Evolutionary conservation across 2,329 filamentous ascomycete species (phyloP).

Genomic region (Penicillium sp.): DNA sequence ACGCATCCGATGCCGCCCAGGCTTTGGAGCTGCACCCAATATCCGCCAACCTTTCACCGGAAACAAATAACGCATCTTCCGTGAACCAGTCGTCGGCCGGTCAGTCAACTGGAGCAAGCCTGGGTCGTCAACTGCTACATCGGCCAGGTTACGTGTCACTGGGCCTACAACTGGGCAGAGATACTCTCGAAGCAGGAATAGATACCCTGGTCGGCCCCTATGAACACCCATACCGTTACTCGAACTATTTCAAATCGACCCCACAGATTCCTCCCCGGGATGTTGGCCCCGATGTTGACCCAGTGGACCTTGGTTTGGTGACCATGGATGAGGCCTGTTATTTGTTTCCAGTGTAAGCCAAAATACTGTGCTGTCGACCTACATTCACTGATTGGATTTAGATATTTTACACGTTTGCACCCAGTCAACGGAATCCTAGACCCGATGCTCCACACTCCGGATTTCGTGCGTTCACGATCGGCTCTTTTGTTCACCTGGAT

Average conservation of each 20-base stretch:
- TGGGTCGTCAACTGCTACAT: constrained; percentile 12
- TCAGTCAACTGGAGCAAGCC: neutral
- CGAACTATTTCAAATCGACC: constrained; percentile 20
- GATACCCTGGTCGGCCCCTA: constrained; percentile 12
- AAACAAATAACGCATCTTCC: neutral
- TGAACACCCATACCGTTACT: constrained; percentile 6
- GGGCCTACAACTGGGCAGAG: constrained; percentile 16
- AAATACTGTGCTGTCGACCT: neutral
- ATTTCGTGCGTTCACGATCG: constrained; percentile 22
- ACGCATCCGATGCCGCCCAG: constrained; percentile 20
- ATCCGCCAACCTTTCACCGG: neutral
- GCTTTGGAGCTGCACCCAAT: constrained; percentile 4
- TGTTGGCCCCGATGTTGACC: constrained; percentile 23
- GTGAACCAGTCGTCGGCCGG: neutral
- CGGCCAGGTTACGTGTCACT: constrained; percentile 21
- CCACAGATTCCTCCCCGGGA: constrained; percentile 13
- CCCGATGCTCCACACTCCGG: constrained; percentile 22
- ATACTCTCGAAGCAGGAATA: constrained; percentile 17
- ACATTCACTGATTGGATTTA: neutral
- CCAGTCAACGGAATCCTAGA: constrained; percentile 27
- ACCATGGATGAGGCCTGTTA: constrained; percentile 23
- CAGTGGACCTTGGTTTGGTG: constrained; percentile 24
- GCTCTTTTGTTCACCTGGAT: constrained; percentile 28
- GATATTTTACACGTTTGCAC: constrained; percentile 24
- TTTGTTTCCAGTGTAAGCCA: constrained; percentile 23